These are phyloP conservation scores for Nematodospora valgi DNA, from an alignment of 805 yeast species.

Conservation along the genomic window DNA sequence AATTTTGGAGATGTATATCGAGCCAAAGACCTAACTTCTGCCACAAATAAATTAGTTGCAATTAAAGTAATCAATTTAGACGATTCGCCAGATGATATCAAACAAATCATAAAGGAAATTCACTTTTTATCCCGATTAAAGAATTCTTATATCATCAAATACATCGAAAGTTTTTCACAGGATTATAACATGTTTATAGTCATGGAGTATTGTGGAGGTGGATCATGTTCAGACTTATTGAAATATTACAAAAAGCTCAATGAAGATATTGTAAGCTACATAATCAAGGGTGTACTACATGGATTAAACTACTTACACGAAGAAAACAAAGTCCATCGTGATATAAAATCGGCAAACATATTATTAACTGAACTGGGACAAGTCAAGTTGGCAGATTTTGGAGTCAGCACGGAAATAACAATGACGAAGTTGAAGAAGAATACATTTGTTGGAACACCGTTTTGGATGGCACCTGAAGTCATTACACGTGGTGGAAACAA, in stretches of 20 bases:
- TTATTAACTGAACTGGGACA: constrained; percentile 65
- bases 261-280: constrained; percentile 60
- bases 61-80: constrained; percentile 85
- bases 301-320: constrained; percentile 78
- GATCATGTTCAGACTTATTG: constrained; percentile 79
- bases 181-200: constrained; percentile 79
- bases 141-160: constrained; percentile 63
- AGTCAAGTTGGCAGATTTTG: constrained; percentile 88
- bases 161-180: constrained; percentile 56
- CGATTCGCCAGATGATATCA: constrained; percentile 71
- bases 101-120: constrained; percentile 71
- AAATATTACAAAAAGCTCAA: constrained; percentile 49
- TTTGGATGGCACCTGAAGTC: constrained; percentile 99
- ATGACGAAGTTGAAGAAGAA: constrained; percentile 49
- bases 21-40: constrained; percentile 38
- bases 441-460: constrained; percentile 93
- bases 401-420: constrained; percentile 82
- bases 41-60: constrained; percentile 53
- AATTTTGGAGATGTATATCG: constrained; percentile 84
- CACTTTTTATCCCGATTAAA: constrained; percentile 64
- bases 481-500: constrained; percentile 55
- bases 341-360: constrained; percentile 87
- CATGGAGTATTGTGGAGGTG: constrained; percentile 96
- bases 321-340: constrained; percentile 80
- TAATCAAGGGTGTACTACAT: constrained; percentile 58